Evolutionary conservation across 345 rosid species (phyloP), one percentile per base, ranked within the genome.

Genomic region (Aurinia saxatilis): DNA sequence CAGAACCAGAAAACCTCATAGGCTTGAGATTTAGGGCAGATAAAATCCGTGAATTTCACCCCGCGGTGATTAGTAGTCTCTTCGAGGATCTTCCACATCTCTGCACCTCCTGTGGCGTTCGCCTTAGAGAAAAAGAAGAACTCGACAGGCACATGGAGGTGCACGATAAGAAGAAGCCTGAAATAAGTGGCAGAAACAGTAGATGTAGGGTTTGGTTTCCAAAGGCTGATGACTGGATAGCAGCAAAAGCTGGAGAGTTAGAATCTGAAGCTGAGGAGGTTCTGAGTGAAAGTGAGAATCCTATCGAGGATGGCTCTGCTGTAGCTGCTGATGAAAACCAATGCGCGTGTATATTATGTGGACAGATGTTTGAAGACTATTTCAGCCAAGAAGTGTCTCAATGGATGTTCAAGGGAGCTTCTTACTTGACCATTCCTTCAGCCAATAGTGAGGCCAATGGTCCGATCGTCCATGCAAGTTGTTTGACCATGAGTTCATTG

Each of bases 331-430:
- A 93, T 74, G 99, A 93, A 72, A 74, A 76, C 62, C 96, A 86
- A 54, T 84, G 78, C 73, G 91, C 82, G 17, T 93, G 99, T 72
- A 55, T 90, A 57, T 52, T 93, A 41, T 93, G 99, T 67, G 99
- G 97, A 30, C 88, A 86, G 69, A 62, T 90, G 50, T 93, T 93
- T 79, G 95, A 93, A 68, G 99, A 93, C 61, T 78, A 73, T 73
- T 93, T 78, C 70, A 60, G 80, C 76, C 78, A 55, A 27, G 84
- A 71, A 61, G 78, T 17, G 60, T 74, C 57, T 57, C 78, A 73
- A 65, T 93, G 99, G 97, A 82, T 90, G 95, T 90, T 90, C 71
- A 87, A 77, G 46, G 96, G 79, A 65, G 90, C 96, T 54, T 73
- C 81, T 15, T 75, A 66, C 78, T 55, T 90, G 79, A 66, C 69